phyloP scores from a whole-genome alignment of 768 basidiomycete genomes.

The Sarcodon sp. region DNA sequence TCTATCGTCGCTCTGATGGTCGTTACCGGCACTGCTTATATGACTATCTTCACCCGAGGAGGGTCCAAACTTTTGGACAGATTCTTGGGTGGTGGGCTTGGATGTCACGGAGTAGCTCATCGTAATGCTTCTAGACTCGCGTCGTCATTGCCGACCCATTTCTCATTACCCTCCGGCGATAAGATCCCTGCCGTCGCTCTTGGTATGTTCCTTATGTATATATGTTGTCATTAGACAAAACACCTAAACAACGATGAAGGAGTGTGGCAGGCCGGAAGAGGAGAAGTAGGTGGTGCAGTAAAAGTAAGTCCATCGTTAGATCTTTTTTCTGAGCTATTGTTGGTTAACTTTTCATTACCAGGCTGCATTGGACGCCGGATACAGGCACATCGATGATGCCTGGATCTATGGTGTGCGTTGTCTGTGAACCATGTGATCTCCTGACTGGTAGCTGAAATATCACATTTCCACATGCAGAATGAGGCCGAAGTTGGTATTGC shows the following conservation, averaged over 20 bases:
- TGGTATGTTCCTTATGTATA: constrained; percentile 21
- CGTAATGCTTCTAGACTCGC: too few relatives aligned
- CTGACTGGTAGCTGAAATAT: not conserved
- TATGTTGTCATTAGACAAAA: not conserved
- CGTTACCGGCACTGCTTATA: too few relatives aligned
- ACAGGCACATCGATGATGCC: constrained; percentile 63
- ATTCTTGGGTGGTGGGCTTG: too few relatives aligned
- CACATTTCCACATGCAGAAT: constrained; percentile 27
- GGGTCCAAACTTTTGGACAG: too few relatives aligned
- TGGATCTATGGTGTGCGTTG: constrained; percentile 49
- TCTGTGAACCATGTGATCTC: not conserved
- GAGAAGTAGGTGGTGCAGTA: constrained; percentile 57
- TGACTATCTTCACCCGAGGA: too few relatives aligned
- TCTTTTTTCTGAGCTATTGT: too few relatives aligned
- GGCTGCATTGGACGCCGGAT: constrained; percentile 49
- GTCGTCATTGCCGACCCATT: constrained; percentile 30
- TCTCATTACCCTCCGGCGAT: constrained; percentile 51
- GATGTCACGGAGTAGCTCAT: too few relatives aligned
- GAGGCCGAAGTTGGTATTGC: constrained; percentile 60
- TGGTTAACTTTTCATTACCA: constrained; percentile 6
- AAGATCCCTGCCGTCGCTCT: constrained; percentile 57
- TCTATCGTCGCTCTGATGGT: too few relatives aligned
- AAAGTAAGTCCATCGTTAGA: constrained; percentile 6
- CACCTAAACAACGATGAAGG: constrained; percentile 21
- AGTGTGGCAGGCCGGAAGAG: constrained; percentile 44